These are phyloP conservation scores for Thalassiosira livingstoniorum DNA, from an alignment of 352 stramenopile species.

Conservation along the genomic window DNA sequence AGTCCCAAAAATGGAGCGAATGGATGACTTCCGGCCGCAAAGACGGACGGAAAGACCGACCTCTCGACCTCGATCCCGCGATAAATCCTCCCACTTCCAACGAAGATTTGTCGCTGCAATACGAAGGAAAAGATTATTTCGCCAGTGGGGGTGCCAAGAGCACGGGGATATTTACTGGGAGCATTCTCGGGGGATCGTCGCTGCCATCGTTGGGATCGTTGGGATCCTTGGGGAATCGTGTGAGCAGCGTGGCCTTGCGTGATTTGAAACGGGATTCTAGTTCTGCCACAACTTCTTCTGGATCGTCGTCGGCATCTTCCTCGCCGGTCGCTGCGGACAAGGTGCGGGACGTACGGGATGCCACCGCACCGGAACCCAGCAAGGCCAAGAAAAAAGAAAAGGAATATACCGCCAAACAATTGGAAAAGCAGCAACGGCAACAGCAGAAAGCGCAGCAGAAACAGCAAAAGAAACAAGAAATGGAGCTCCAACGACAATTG, in stretches of 20 bases:
- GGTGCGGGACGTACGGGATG: too few species aligned
- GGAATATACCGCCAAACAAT: background rate
- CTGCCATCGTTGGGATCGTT: too few species aligned
- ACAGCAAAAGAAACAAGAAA: conserved; percentile 6
- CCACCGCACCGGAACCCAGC: too few species aligned
- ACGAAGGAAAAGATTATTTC: conserved; percentile 8
- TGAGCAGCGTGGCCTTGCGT: too few species aligned
- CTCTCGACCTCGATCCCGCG: background rate
- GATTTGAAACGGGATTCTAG: too few species aligned
- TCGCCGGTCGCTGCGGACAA: too few species aligned
- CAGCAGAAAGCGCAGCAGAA: conserved; percentile 15
- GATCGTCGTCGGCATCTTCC: too few species aligned
- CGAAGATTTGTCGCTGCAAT: conserved; percentile 9
- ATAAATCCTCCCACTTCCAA: background rate
- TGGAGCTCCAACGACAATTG: conserved; percentile 6
- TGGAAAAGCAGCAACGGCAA: conserved; percentile 1
- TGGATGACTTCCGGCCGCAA: conserved; percentile 56
- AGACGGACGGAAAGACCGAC: conserved; percentile 6
- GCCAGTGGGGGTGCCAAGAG: background rate
- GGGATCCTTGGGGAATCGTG: too few species aligned
- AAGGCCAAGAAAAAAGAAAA: too few species aligned
- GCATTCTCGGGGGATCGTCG: too few species aligned
- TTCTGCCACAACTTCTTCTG: too few species aligned
- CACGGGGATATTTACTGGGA: too few species aligned
- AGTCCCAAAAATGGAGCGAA: conserved; percentile 33